Base-by-base conservation (phyloP, 768 basidiomycete genomes). In the Macrolepiota albuminosa region DNA sequence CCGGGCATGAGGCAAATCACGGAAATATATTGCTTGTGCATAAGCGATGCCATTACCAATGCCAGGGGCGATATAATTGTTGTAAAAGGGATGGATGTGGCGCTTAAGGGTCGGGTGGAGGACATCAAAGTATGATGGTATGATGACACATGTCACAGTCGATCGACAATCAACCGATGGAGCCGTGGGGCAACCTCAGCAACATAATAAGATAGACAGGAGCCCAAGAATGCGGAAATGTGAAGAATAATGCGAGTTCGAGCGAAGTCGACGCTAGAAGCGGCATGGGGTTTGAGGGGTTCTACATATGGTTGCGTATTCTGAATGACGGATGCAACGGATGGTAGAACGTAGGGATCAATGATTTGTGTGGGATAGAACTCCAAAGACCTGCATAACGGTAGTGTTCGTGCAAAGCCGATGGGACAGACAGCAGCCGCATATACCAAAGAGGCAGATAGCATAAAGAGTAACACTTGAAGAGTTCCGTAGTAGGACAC, bases 271-370 rank as follows among this genome's bases (percentile, higher is more conserved):
- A 43, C 29, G 6, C 52, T 54, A 10, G 55, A 56, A 36, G 55
- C 29, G 18, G 47, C 58, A 42, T 63, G 57, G 29, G 62, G 62
- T 31, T 59, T 53, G 29, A 63, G 21, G 9, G 58, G 55, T 21
- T 48, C 50, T 48, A 42, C 33, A 54, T 56, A 59, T 73, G 64
- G 79, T 69, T 59, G 84, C 69, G 64, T 80, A 76, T 50, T 86
- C 83, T 81, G 77, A 45, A 86, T 68, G 39, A 80, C 69, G 34
- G 84, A 80, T 60, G 80, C 80, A 58, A 90, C 69, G 13, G 84
- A 78, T 3, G 87, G 87, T 31, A 87, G 65, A 64, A 91, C 70
- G 68, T 88, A 89, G 1, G 88, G 88, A 56, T 91, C 87, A 56
- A 91, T 75, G 45, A 91, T 73, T 65, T 82, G 73, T n/a, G 78